Percentiles rank a stretch among this genome's conserved stretches.
Evolutionary conservation across 2,329 filamentous ascomycete species (phyloP).

Genomic region (Corinectria fuckeliana): DNA sequence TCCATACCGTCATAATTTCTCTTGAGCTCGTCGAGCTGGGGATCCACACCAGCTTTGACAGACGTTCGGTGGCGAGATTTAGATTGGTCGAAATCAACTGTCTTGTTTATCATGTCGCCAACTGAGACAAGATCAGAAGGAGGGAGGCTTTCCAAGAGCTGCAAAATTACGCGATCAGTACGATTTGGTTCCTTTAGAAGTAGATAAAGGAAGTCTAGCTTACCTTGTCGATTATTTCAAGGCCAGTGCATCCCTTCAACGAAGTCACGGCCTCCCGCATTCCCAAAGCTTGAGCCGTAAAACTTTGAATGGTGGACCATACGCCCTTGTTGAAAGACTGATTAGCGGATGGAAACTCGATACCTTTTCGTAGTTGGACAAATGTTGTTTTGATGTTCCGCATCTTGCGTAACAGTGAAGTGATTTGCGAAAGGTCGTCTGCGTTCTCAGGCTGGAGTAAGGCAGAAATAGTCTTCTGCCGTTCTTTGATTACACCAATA

Average conservation of each 20-base stretch:
- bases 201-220: slow-evolving; percentile 48
- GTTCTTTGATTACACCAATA: slow-evolving; percentile 69
- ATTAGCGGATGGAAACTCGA: slow-evolving; percentile 58
- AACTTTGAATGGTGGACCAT: slow-evolving; percentile 76
- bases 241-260: slow-evolving; percentile 25
- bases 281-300: slow-evolving; percentile 73
- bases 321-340: slow-evolving; percentile 67
- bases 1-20: slow-evolving; percentile 79
- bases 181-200: neutral
- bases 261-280: slow-evolving; percentile 65
- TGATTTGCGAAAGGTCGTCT: slow-evolving; percentile 59
- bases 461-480: slow-evolving; percentile 72
- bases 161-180: slow-evolving; percentile 18
- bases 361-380: slow-evolving; percentile 76
- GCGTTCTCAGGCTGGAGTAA: slow-evolving; percentile 74
- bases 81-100: slow-evolving; percentile 82
- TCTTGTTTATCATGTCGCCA: slow-evolving; percentile 73
- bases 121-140: slow-evolving; percentile 66
- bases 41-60: slow-evolving; percentile 74
- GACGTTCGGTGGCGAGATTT: slow-evolving; percentile 74
- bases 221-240: slow-evolving; percentile 44
- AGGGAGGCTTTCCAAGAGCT: slow-evolving; percentile 68
- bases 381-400: slow-evolving; percentile 77
- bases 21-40: slow-evolving; percentile 79
- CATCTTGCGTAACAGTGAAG: slow-evolving; percentile 69